Percentiles rank a stretch among this genome's conserved stretches.
Conservation (phyloP, 306 rosid species). For the Prosopis cineraria region DNA sequence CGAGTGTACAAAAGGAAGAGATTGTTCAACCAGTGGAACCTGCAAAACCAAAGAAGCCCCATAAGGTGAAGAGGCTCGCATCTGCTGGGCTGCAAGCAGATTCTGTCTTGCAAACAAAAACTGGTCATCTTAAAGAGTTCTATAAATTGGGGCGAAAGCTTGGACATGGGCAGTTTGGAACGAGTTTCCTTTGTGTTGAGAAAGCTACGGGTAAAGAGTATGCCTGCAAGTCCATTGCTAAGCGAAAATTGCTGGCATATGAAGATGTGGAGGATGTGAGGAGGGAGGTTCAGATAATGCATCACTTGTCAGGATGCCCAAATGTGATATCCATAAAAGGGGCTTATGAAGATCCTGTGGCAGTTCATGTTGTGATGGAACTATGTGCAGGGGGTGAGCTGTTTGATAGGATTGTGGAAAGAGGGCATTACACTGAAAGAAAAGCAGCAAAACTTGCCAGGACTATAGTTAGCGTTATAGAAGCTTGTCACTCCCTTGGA, state of each 20-base stretch:
- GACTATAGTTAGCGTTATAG: conserved; percentile 63
- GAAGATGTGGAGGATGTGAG: conserved; percentile 81
- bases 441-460: conserved; percentile 74
- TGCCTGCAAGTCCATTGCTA: conserved; percentile 83
- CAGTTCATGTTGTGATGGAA: conserved; percentile 84
- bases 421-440: conserved; percentile 71
- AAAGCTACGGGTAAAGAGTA: conserved; percentile 58
- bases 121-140: conserved; percentile 58
- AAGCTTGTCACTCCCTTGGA: conserved; percentile 76
- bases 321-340: conserved; percentile 61
- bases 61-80: conserved; percentile 42
- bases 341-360: conserved; percentile 72
- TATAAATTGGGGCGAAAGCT: conserved; percentile 60
- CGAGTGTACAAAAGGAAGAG: neutral
- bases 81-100: conserved; percentile 68
- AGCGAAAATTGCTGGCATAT: conserved; percentile 48
- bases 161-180: conserved; percentile 80
- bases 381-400: conserved; percentile 85
- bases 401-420: conserved; percentile 69
- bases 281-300: conserved; percentile 89
- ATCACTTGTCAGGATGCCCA: conserved; percentile 64
- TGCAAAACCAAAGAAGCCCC: conserved; percentile 33
- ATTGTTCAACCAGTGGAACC: conserved; percentile 15
- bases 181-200: conserved; percentile 64
- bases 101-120: conserved; percentile 64